phyloP scores from a whole-genome alignment of 139 green algal genomes.

The Chlamydomonas applanata region DNA sequence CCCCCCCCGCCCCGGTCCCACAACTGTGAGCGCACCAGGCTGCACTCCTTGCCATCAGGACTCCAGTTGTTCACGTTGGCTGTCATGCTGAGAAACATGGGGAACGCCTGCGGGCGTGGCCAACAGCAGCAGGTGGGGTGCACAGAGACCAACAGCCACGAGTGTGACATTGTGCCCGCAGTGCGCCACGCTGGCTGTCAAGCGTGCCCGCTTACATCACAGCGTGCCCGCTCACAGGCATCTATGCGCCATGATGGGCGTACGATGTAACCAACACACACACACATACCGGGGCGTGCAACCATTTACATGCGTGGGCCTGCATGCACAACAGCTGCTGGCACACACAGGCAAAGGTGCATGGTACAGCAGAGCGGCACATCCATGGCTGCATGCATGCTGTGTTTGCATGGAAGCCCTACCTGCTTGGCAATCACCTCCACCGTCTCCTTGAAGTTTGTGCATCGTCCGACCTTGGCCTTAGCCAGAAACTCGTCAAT shows the following conservation, averaged over 20 bases:
- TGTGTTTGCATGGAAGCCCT: background rate
- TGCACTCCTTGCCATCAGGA: constrained; percentile 81
- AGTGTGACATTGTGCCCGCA: too few relatives aligned
- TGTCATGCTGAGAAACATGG: constrained; percentile 90
- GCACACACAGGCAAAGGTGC: too few relatives aligned
- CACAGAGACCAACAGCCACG: too few relatives aligned
- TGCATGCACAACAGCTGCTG: too few relatives aligned
- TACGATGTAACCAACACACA: too few relatives aligned
- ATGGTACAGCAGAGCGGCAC: background rate
- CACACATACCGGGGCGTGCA: too few relatives aligned
- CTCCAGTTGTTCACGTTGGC: constrained; percentile 82
- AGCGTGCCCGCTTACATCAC: too few relatives aligned
- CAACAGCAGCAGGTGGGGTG: background rate
- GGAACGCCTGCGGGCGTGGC: constrained; percentile 29
- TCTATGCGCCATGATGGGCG: too few relatives aligned
- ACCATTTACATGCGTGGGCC: too few relatives aligned
- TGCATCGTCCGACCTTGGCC: constrained; percentile 62
- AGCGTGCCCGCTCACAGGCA: too few relatives aligned
- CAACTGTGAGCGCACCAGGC: constrained; percentile 50
- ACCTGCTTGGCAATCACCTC: constrained; percentile 77
- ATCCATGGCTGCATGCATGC: background rate
- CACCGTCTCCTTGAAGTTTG: constrained; percentile 76
- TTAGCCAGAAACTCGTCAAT: constrained; percentile 97
- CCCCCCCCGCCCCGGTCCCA: too few relatives aligned
- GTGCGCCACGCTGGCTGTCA: too few relatives aligned